Evolutionary conservation across 192 early-diverging fungal species (phyloP), one percentile per base, ranked within the genome.

Genomic region (Spizellomyces sp.): DNA sequence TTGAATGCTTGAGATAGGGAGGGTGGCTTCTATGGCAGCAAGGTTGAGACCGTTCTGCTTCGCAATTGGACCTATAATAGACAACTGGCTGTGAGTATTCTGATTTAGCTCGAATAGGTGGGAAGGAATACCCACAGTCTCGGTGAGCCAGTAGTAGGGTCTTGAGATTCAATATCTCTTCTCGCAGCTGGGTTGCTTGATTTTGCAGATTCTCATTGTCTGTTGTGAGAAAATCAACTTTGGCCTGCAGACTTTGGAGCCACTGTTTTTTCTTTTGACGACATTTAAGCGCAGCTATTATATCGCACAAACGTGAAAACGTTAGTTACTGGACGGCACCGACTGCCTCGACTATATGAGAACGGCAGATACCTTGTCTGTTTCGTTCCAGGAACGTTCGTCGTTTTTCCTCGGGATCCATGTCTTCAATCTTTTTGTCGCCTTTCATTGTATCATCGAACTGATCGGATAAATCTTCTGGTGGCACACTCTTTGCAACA

Each of bases 221-320:
- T 12, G 72, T 81, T 2, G 88, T 76, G 21, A 92, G 75, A 55
- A 76, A 71, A 22, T 89, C 88, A 8, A 88, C 84, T n/a, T 85
- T 84, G 8, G 68, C 68, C 71, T 96, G 91, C 62, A 96, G 86
- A 68, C 90, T 86, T 63, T 86, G 80, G 27, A 96, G 82, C 93
- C 93, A 95, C 75, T 92, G 85, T 80, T 96, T 96, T 78, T 96
- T 96, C 62, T 93, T 90, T 69, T 93, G 93, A 22, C 95, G 86
- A 71, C 95, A 96, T 82, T 96, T 95, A 14, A 93, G 80, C 0
- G 95, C 95, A 47, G 95, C 95, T 81, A 61, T 61, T 15, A 17
- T 41, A 17, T 2, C 2, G 1, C 2, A 17, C 52, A 42, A 64
- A 52, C 14, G 62, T 52, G n/a, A 41, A 41, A 64, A 46, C 12